Conservation (phyloP, 768 basidiomycete species). For the Phylloporus sp. region DNA sequence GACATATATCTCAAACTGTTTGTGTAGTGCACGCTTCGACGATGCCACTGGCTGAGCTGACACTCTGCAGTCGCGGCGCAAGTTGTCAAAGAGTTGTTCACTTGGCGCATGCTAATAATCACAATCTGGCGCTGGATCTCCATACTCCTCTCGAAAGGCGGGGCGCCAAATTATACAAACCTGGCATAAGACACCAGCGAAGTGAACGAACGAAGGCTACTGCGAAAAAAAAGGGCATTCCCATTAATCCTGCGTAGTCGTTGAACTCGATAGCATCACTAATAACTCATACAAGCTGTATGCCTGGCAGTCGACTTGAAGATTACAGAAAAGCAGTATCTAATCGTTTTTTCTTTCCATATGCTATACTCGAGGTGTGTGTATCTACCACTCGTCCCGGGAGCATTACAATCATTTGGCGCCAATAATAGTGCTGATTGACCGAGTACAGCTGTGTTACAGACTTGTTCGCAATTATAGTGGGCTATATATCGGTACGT, state of each 20-base stretch:
- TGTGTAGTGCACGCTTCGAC: conserved; percentile 27
- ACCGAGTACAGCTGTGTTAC: conserved; percentile 49
- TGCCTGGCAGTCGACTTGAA: conserved; percentile 50
- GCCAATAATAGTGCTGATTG: neutral
- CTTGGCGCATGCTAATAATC: too few species aligned
- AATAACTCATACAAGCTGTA: conserved; percentile 47
- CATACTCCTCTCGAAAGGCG: conserved; percentile 2
- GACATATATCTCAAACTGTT: conserved; percentile 68
- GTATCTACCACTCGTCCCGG: neutral
- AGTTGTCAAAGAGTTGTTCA: too few species aligned
- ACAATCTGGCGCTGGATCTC: too few species aligned
- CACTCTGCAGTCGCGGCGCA: neutral
- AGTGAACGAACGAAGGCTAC: conserved; percentile 52
- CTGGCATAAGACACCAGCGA: conserved; percentile 49
- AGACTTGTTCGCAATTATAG: conserved; percentile 58
- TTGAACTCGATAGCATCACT: neutral
- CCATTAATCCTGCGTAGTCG: conserved; percentile 60
- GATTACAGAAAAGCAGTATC: conserved; percentile 61
- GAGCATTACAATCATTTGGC: conserved; percentile 2
- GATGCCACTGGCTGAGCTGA: neutral
- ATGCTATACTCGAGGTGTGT: conserved; percentile 62
- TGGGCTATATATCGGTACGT: conserved; percentile 59
- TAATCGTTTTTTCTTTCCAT: conserved; percentile 75
- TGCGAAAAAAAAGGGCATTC: conserved; percentile 60
- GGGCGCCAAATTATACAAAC: conserved; percentile 37